Evolutionary conservation across 192 early-diverging fungal genomes (phyloP), one percentile per base, ranked within the genome.

Genomic region (Funneliformis mosseae): DNA sequence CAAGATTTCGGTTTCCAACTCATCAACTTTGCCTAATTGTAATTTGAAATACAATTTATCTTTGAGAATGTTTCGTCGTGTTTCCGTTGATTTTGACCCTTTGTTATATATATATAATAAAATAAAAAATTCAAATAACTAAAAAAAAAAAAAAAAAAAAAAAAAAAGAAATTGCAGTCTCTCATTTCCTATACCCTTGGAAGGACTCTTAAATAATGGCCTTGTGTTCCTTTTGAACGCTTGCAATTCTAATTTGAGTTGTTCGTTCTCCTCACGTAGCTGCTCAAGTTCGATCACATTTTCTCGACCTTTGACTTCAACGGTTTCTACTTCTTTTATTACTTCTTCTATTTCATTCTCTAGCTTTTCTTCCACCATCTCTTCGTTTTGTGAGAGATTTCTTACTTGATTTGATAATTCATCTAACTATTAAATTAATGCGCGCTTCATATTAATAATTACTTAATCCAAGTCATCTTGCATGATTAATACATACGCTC

Each of bases 171-270:
- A 33, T 33, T 33, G 0, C 33, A 33, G 33, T 33, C 33, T 33
- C 33, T 33, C 33, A 33, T 33, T 28, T 67, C 6, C 14, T 67
- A 5, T 67, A 67, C 64, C 64, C 4, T 38, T 27, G 14, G 33
- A 67, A 67, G 23, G 33, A 16, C 33, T 72, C 18, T 72, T 72
- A 12, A 14, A n/a, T 9, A 72, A 43, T 72, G 70, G 42, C n/a
- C 70, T 72, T 39, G 70, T 72, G n/a, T 72, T 45, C 23, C 38
- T 72, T 23, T 72, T 72, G 10, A n/a, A 72, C 21, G 70, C 70
- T n/a, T 41, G 70, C 41, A 72, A 72, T 72, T 72, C 70, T 11
- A 72, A 72, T 72, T 72, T 72, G 9, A 72, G 70, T 43, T n/a
- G 28, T 72, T 72, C 70, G 41, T 72, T 72, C 16, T 72, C 70